Conservation (phyloP, 805 yeast species). For the Torulaspora microellipsoides region DNA sequence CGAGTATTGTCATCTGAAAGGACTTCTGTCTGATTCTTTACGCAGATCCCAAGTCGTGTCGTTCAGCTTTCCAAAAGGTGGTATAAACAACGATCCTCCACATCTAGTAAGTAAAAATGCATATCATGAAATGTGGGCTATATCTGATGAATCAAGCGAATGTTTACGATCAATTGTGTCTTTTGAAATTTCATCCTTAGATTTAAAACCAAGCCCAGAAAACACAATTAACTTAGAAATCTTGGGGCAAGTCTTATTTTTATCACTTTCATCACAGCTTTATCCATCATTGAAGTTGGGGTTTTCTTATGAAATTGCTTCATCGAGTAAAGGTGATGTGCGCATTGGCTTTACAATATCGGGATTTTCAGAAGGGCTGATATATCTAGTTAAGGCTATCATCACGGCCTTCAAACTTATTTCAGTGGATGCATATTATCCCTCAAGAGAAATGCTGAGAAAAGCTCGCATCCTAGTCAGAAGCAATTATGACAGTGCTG, state of each 20-base stretch:
- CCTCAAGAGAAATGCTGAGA: conserved; percentile 38
- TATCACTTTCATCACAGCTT: conserved; percentile 37
- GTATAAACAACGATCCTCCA: conserved; percentile 33
- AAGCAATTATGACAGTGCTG: conserved; percentile 42
- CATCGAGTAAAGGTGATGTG: conserved; percentile 52
- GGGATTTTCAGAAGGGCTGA: conserved; percentile 47
- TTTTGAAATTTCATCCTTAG: conserved; percentile 40
- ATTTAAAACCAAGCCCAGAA: conserved; percentile 33
- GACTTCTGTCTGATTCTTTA: conserved; percentile 11
- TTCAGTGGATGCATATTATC: conserved; percentile 10
- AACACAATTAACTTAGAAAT: conserved; percentile 50
- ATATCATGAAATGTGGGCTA: conserved; percentile 50
- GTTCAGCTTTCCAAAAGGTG: conserved; percentile 33
- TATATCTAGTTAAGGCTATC: conserved; percentile 34
- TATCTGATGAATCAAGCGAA: conserved; percentile 33
- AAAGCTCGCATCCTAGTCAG: conserved; percentile 47
- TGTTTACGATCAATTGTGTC: conserved; percentile 39
- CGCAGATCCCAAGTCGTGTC: conserved; percentile 30
- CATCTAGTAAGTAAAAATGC: conserved; percentile 34
- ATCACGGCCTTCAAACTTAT: conserved; percentile 32
- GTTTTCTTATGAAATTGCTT: conserved; percentile 51
- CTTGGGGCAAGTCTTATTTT: conserved; percentile 45
- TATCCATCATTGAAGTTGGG: conserved; percentile 55
- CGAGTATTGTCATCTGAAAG: conserved; percentile 21
- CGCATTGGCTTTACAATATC: conserved; percentile 48